Conservation (phyloP, 2,329 filamentous ascomycete genomes). For the Chaetomium strumarium region DNA sequence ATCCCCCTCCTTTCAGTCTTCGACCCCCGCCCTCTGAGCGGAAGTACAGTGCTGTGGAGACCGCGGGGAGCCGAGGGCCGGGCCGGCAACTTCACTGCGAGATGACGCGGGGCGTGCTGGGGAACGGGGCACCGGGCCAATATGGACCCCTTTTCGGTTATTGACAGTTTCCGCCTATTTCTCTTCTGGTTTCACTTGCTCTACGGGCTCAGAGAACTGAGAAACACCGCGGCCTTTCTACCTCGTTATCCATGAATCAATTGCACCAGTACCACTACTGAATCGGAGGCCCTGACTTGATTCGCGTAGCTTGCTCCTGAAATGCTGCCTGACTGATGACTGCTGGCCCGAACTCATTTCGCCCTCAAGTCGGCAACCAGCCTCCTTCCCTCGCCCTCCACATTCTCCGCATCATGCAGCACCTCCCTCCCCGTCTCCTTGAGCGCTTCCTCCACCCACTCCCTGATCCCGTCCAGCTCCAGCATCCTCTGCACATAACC, state of each 20-base stretch:
- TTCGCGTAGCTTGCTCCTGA: background rate
- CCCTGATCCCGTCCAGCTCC: constrained; percentile 32
- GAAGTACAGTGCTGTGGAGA: constrained; percentile 8
- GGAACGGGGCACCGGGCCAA: background rate
- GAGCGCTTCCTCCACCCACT: constrained; percentile 35
- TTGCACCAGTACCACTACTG: background rate
- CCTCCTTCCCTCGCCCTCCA: constrained; percentile 28
- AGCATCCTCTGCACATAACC: constrained; percentile 33
- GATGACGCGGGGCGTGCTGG: constrained; percentile 1
- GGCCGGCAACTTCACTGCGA: background rate
- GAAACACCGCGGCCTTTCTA: too few relatives aligned
- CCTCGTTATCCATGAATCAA: background rate
- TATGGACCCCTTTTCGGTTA: background rate
- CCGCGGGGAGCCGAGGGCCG: constrained; percentile 11
- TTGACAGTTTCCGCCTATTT: too few relatives aligned
- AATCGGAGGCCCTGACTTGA: too few relatives aligned
- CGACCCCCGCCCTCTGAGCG: background rate
- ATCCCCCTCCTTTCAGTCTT: constrained; percentile 2
- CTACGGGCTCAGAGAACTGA: too few relatives aligned
- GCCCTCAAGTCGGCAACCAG: constrained; percentile 19
- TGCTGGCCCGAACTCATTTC: too few relatives aligned
- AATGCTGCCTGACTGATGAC: background rate
- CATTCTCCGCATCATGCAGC: constrained; percentile 33
- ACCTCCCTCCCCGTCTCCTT: constrained; percentile 35
- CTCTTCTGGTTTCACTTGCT: too few relatives aligned